Evolutionary conservation across 257 asterid species (phyloP).

Genomic region (Penstemon davidsonii): DNA sequence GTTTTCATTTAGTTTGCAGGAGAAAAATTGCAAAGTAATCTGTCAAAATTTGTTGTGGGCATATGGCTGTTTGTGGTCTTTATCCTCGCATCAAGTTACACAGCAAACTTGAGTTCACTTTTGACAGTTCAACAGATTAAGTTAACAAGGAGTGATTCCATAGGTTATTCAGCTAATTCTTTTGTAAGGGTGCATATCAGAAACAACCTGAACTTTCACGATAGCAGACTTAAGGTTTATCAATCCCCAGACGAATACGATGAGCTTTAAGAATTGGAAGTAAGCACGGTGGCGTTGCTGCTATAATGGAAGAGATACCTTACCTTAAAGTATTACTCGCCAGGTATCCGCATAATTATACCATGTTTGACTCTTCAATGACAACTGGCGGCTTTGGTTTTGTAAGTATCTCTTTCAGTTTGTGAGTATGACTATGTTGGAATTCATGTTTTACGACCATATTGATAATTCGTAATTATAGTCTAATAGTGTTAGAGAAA

Average conservation of each 20-base stretch:
- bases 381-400: slow-evolving; percentile 49
- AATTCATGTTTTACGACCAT: no score
- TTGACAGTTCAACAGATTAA: slow-evolving; percentile 43
- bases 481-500: no score
- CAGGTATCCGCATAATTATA: slow-evolving; percentile 18
- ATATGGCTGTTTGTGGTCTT: slow-evolving; percentile 52
- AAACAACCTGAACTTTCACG: slow-evolving; percentile 28
- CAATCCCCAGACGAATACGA: slow-evolving; percentile 17
- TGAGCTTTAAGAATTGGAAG: slow-evolving; percentile 35
- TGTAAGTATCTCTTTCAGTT: slow-evolving; percentile 32
- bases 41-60: slow-evolving; percentile 44
- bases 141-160: slow-evolving; percentile 22
- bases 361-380: slow-evolving; percentile 18
- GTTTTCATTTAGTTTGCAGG: slow-evolving; percentile 32
- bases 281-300: slow-evolving; percentile 36
- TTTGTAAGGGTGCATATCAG: background rate
- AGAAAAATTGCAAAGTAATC: slow-evolving; percentile 41
- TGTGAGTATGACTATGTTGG: no score
- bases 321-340: slow-evolving; percentile 33
- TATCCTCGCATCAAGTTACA: slow-evolving; percentile 48
- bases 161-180: slow-evolving; percentile 35
- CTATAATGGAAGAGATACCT: slow-evolving; percentile 38
- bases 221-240: slow-evolving; percentile 21
- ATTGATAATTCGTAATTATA: background rate
- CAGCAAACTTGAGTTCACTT: slow-evolving; percentile 49